Evolutionary conservation across 805 yeast genomes (phyloP).

Genomic region (Candida xyloterini): DNA sequence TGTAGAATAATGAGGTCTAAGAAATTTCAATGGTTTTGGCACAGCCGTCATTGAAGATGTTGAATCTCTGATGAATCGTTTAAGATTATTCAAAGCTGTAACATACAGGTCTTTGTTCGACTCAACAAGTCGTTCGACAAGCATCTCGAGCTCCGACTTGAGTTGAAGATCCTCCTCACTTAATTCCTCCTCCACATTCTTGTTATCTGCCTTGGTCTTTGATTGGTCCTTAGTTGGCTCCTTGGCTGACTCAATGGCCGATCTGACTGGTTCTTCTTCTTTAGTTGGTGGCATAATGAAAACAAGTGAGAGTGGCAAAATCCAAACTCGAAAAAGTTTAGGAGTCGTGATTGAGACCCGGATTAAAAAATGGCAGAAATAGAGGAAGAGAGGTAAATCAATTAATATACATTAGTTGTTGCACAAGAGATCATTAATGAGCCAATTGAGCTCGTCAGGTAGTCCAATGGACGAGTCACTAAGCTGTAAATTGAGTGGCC

Average conservation of each 20-base stretch:
- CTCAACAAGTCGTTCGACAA: constrained; percentile 75
- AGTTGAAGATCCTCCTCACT: constrained; percentile 91
- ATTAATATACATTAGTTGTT: constrained; percentile 14
- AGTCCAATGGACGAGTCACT: constrained; percentile 35
- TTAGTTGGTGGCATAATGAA: constrained; percentile 25
- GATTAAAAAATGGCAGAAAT: constrained; percentile 13
- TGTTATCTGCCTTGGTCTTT: constrained; percentile 18
- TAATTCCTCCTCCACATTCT: constrained; percentile 66
- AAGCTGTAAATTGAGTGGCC: constrained; percentile 25
- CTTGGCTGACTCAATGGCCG: constrained; percentile 12
- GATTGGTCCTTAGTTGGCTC: constrained; percentile 14
- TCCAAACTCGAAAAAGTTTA: constrained; percentile 8
- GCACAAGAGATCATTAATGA: constrained; percentile 58
- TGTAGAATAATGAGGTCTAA: constrained; percentile 80
- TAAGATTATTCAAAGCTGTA: constrained; percentile 65
- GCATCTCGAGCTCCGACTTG: constrained; percentile 79
- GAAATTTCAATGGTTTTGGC: constrained; percentile 95
- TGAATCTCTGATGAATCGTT: constrained; percentile 78
- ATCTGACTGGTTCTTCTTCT: constrained; percentile 19
- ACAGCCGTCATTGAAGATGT: constrained; percentile 99
- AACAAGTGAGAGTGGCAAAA: constrained; percentile 20
- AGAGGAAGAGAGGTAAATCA: neutral
- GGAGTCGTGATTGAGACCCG: constrained; percentile 6
- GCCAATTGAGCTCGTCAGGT: constrained; percentile 68
- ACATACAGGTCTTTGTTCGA: constrained; percentile 49